These are phyloP conservation scores for Mikania micrantha DNA, from an alignment of 129 eudicot species.

Conservation along the genomic window DNA sequence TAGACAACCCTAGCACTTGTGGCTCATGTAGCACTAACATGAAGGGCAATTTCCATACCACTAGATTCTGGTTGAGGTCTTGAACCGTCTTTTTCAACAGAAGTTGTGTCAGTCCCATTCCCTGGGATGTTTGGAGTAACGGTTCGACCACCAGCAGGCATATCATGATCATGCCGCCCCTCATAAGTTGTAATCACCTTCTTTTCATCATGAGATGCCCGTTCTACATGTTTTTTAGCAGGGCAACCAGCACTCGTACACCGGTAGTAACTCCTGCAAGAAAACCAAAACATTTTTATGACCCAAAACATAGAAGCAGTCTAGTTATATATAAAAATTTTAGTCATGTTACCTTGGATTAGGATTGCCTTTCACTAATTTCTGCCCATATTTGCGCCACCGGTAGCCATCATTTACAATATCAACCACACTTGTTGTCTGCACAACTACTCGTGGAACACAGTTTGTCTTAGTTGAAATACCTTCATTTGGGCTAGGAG, in stretches of 20 bases:
- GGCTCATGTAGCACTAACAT: constrained; percentile 50
- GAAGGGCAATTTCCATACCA: constrained; percentile 39
- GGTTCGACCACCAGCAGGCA: constrained; percentile 51
- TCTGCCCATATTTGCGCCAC: constrained; percentile 97
- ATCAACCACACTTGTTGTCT: constrained; percentile 78
- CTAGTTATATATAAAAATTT: neutral
- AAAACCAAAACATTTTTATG: neutral
- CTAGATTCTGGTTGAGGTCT: constrained; percentile 36
- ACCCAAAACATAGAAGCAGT: neutral
- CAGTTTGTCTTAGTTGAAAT: constrained; percentile 37
- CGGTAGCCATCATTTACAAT: constrained; percentile 85
- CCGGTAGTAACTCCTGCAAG: constrained; percentile 70
- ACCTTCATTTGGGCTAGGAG: constrained; percentile 25
- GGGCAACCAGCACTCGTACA: constrained; percentile 69
- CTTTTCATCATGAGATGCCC: constrained; percentile 71
- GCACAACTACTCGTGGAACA: constrained; percentile 65
- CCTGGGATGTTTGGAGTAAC: constrained; percentile 35
- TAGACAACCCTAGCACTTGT: constrained; percentile 2
- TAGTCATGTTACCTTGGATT: constrained; percentile 61
- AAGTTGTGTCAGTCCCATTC: constrained; percentile 7
- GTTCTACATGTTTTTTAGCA: constrained; percentile 71
- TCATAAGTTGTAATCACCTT: constrained; percentile 75
- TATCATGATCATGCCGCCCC: constrained; percentile 60
- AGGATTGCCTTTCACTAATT: constrained; percentile 81
- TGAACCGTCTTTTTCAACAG: constrained; percentile 34